Conservation (phyloP, 163 green algal genomes). For the Chloromonas sp. region DNA sequence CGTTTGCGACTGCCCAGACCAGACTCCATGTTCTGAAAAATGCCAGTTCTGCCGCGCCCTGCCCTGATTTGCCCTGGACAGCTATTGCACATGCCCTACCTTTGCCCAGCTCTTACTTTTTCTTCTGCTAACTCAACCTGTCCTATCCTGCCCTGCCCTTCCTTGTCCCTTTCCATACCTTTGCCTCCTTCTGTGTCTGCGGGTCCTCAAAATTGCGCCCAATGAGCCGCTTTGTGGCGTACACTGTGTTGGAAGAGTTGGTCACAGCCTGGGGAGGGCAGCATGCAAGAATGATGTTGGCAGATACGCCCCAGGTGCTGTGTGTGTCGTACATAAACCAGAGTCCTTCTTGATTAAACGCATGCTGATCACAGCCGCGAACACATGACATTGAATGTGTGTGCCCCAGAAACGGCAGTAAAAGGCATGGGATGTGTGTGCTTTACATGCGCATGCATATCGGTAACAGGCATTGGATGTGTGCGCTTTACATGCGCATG, state of each 20-base stretch:
- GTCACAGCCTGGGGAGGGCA: slow-evolving; percentile 77
- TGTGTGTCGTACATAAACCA: no score
- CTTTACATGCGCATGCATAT: not conserved
- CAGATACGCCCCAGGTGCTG: no score
- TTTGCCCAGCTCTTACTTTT: no score
- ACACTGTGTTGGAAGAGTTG: slow-evolving; percentile 98
- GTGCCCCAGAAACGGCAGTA: not conserved
- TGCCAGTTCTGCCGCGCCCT: no score
- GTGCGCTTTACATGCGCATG: not conserved
- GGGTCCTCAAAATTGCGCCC: slow-evolving; percentile 87
- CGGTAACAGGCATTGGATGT: not conserved
- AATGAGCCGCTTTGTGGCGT: slow-evolving; percentile 97
- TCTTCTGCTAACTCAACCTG: no score
- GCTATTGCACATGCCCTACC: no score
- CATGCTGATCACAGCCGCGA: no score
- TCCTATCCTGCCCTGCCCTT: not conserved
- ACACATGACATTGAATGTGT: not conserved
- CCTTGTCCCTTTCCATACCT: slow-evolving; percentile 40
- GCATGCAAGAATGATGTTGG: no score
- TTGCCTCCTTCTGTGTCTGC: slow-evolving; percentile 84
- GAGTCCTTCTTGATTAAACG: no score
- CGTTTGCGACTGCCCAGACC: no score
- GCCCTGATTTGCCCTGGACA: no score
- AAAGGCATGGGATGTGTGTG: not conserved
- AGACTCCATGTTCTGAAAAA: no score